Evolutionary conservation across 2,329 filamentous ascomycete genomes (phyloP), one percentile per base, ranked within the genome.

Genomic region (Pseudogymnoascus sp.): DNA sequence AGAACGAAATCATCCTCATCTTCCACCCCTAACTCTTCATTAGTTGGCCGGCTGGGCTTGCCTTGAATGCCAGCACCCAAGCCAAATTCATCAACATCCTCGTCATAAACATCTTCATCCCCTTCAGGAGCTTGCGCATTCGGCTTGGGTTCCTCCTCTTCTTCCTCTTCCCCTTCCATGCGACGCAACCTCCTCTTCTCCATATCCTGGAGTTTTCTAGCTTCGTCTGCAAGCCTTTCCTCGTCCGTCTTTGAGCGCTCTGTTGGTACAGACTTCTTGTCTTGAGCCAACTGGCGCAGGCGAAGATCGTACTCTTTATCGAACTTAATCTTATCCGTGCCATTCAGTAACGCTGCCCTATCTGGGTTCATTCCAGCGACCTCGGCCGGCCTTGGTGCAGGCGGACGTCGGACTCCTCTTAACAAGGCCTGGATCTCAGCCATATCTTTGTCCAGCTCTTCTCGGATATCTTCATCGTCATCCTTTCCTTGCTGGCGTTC

Each of bases 1-100:
- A 97, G 87, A 25, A 93, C 74, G 70, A 97, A 97, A 69, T 97
- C 91, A 69, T 97, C 93, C 72, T 97, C 93, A 69, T 97, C 93
- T 67, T 96, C 92, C 36, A 96, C 88, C 5, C 87, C 90, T 16
- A 92, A 75, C 64, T 88, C 82, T 9, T 82, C 80, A 62, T 67
- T 69, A 37, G 64, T 68, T 28, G 68, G 71, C 23, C 80, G 79
- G 36, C 9, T 38, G 34, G 34, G 36, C 38, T 60, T 60, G 62
- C 78, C 77, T 69, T 79, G 83, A 67, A 88, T 84, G 46, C 85
- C 85, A 59, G 75, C 73, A 36, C 86, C 86, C 14, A 88, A 77
- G 2, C 83, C 83, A 72, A 84, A 89, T 12, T 80, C 81, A 3
- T 79, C 75, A 21, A 76, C 73, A 0, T 73, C 69, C 6, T 73